phyloP scores from a whole-genome alignment of 164 flowering plant genomes.

The Chimonanthus salicifolius region DNA sequence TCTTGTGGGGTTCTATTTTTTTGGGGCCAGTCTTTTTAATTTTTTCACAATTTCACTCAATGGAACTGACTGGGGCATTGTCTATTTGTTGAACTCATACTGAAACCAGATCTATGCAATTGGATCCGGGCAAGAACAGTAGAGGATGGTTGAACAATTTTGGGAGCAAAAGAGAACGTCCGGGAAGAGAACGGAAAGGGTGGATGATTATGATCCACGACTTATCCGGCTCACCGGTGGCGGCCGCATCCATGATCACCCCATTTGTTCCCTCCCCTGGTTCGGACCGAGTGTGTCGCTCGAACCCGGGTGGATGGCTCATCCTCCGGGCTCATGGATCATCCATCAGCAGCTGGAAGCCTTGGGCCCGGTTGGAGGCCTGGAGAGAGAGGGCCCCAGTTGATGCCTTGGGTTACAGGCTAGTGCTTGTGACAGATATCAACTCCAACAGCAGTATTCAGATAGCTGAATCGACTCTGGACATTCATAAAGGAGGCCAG shows the following conservation, averaged over 20 bases:
- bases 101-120: slow-evolving; percentile 53
- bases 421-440: slow-evolving; percentile 62
- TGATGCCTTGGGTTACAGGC: slow-evolving; percentile 78
- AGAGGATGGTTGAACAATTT: slow-evolving; percentile 53
- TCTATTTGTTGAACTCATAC: not conserved
- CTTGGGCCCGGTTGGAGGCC: slow-evolving; percentile 96
- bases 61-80: not conserved
- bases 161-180: slow-evolving; percentile 40
- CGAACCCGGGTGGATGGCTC: slow-evolving; percentile 97
- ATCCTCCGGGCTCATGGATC: slow-evolving; percentile 69
- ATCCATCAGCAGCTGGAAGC: slow-evolving; percentile 72
- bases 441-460: slow-evolving; percentile 41
- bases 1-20: no score
- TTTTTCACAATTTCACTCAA: not conserved
- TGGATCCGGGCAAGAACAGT: slow-evolving; percentile 37
- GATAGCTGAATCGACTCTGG: slow-evolving; percentile 62
- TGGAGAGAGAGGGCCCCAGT: slow-evolving; percentile 78
- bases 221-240: slow-evolving; percentile 91
- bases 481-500: slow-evolving; percentile 59
- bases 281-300: slow-evolving; percentile 71
- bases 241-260: slow-evolving; percentile 93
- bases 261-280: slow-evolving; percentile 95
- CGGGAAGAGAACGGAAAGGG: slow-evolving; percentile 73
- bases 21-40: no score
- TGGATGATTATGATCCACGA: slow-evolving; percentile 91